Conservation (phyloP, 2,329 filamentous ascomycete species). For the Lachnellula subtilissima region DNA sequence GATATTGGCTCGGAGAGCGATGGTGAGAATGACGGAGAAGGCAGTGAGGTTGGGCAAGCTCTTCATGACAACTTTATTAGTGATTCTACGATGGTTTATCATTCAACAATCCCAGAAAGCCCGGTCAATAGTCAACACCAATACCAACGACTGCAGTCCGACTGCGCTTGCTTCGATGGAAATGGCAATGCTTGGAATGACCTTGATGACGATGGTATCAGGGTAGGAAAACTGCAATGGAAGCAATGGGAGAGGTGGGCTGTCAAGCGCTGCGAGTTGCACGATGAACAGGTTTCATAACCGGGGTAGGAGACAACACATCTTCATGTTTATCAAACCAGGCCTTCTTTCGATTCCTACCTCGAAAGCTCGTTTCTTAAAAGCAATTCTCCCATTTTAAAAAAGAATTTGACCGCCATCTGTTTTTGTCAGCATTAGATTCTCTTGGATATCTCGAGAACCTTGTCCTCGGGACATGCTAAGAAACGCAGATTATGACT, state of each 20-base stretch:
- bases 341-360: background rate
- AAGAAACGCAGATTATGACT: background rate
- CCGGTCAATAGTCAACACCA: slow-evolving; percentile 13
- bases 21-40: background rate
- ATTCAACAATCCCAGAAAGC: slow-evolving; percentile 3
- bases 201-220: slow-evolving; percentile 43
- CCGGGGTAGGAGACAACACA: slow-evolving; percentile 14
- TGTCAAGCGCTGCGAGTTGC: slow-evolving; percentile 38
- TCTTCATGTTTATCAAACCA: slow-evolving; percentile 26
- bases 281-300: slow-evolving; percentile 23
- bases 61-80: slow-evolving; percentile 3
- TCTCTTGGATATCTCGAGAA: background rate
- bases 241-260: slow-evolving; percentile 54
- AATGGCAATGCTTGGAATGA: slow-evolving; percentile 22
- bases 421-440: background rate
- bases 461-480: background rate
- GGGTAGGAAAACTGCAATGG: slow-evolving; percentile 43
- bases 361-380: background rate
- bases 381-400: slow-evolving; percentile 1
- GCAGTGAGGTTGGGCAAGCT: slow-evolving; percentile 1
- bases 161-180: slow-evolving; percentile 20
- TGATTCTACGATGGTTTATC: slow-evolving; percentile 29
- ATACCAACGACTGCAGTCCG: background rate
- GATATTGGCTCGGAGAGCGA: slow-evolving; percentile 9
- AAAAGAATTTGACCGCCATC: slow-evolving; percentile 42